Evolutionary conservation across 768 basidiomycete species (phyloP).

Genomic region (Mycena galopus): DNA sequence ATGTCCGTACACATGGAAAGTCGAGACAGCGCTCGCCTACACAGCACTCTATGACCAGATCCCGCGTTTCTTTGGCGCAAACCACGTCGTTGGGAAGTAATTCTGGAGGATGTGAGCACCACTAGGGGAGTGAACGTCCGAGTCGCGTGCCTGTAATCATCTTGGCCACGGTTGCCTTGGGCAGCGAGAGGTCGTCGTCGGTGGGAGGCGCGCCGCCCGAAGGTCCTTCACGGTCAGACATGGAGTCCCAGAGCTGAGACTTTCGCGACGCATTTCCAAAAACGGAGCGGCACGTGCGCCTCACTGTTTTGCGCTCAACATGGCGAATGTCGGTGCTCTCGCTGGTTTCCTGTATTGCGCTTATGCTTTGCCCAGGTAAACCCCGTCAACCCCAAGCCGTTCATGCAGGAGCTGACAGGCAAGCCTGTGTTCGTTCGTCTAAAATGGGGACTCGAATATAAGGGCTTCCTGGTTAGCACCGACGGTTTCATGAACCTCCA

Average conservation of each 20-base stretch:
- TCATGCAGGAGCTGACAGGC: slow-evolving; percentile 97
- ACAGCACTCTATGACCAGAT: slow-evolving; percentile 98
- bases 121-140: slow-evolving; percentile 33
- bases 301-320: slow-evolving; percentile 54
- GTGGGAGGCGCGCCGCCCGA: slow-evolving; percentile 67
- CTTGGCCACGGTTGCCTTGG: slow-evolving; percentile 97
- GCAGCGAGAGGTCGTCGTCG: slow-evolving; percentile 96
- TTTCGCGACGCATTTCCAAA: slow-evolving; percentile 4
- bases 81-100: slow-evolving; percentile 88
- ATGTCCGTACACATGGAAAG: not conserved
- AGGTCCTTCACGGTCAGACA: slow-evolving; percentile 94
- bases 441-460: slow-evolving; percentile 99
- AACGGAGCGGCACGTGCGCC: slow-evolving; percentile 41
- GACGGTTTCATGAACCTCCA: slow-evolving; percentile 99
- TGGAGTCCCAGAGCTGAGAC: slow-evolving; percentile 47
- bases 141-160: slow-evolving; percentile 85
- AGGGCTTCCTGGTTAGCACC: slow-evolving; percentile 98
- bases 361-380: slow-evolving; percentile 65
- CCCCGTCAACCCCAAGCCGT: slow-evolving; percentile 99
- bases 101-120: slow-evolving; percentile 64
- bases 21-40: slow-evolving; percentile 82
- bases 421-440: slow-evolving; percentile 95
- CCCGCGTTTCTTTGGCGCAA: slow-evolving; percentile 96
- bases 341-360: slow-evolving; percentile 8
- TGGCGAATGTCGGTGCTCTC: slow-evolving; percentile 70